Base-by-base conservation (phyloP, 768 basidiomycete species). In the Pholiota microspora region DNA sequence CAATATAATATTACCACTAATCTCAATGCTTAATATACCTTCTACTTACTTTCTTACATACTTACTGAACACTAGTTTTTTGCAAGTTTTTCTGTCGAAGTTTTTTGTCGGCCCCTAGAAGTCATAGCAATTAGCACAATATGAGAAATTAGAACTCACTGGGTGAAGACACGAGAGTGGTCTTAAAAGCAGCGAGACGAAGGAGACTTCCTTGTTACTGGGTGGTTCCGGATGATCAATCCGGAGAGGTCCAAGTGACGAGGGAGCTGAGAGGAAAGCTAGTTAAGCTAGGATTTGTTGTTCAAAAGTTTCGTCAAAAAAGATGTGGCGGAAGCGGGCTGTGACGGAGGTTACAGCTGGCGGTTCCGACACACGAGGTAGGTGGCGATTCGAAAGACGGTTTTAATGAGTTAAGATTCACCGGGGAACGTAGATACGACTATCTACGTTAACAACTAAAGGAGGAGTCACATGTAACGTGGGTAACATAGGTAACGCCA, bases 191-290 rank as follows among this genome's bases (percentile, higher is more conserved):
- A 38, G 15, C 15, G 36, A 38, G 18, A 3, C 3, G 2, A 16
- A 16, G 36, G 15, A 7, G 36, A n/a, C 36, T 3, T 9, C 32
- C 36, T 7, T 18, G 44, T 18, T 45, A 34, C 52, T 53, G 52
- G 52, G n/a, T 45, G 29, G 52, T 25, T 45, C 44, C 52, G 52
- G 52, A 45, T 53, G 52, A 53, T 53, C 52, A 53, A 36, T 1
- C 52, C 52, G 32, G 23, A 35, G 44, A 6, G 7, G 7, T 34
- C 52, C 52, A 35, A 53, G 44, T 31, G 44, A 32, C 28, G 9
- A 38, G 50, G 50, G 25, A 23, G 38, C 50, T 25, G 28, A 44
- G 31, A 49, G 31, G 31, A 24, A 15, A 51, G 35, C 31, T n/a
- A n/a, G 25, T 16, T n/a, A 42, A 51, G 50, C 31, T 4, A 27